Conservation (phyloP, 768 basidiomycete species). For the Hygrocybe punicea region DNA sequence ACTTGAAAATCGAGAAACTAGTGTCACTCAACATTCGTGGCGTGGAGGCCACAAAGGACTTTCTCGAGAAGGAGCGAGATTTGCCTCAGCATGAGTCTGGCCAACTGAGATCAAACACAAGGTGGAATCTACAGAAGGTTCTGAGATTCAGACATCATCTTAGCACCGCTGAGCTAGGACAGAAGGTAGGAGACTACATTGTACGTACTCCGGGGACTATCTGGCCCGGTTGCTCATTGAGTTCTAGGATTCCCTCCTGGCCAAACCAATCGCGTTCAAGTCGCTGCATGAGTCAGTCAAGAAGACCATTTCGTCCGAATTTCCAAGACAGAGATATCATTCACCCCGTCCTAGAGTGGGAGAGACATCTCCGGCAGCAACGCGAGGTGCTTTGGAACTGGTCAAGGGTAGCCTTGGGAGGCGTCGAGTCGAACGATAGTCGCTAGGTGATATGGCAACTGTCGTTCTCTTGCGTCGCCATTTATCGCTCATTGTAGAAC, state of each 20-base stretch:
- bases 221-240: background rate
- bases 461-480: no score
- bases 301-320: slow-evolving; percentile 26
- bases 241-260: slow-evolving; percentile 62
- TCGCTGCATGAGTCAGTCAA: slow-evolving; percentile 45
- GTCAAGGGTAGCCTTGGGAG: background rate
- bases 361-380: slow-evolving; percentile 56
- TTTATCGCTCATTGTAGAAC: no score
- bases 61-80: slow-evolving; percentile 49
- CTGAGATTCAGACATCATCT: slow-evolving; percentile 53
- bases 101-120: slow-evolving; percentile 58
- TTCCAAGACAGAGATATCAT: slow-evolving; percentile 13
- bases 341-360: slow-evolving; percentile 44
- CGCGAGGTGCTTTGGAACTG: slow-evolving; percentile 26
- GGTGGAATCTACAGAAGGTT: slow-evolving; percentile 74
- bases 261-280: slow-evolving; percentile 55
- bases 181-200: slow-evolving; percentile 61
- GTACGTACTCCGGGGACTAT: slow-evolving; percentile 42
- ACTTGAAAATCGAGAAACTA: slow-evolving; percentile 45
- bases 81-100: slow-evolving; percentile 36
- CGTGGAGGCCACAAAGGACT: slow-evolving; percentile 40
- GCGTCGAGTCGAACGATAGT: background rate
- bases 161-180: slow-evolving; percentile 47
- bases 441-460: background rate
- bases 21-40: slow-evolving; percentile 51